Conservation (phyloP, 2,329 filamentous ascomycete genomes). For the Myriangium duriaei region DNA sequence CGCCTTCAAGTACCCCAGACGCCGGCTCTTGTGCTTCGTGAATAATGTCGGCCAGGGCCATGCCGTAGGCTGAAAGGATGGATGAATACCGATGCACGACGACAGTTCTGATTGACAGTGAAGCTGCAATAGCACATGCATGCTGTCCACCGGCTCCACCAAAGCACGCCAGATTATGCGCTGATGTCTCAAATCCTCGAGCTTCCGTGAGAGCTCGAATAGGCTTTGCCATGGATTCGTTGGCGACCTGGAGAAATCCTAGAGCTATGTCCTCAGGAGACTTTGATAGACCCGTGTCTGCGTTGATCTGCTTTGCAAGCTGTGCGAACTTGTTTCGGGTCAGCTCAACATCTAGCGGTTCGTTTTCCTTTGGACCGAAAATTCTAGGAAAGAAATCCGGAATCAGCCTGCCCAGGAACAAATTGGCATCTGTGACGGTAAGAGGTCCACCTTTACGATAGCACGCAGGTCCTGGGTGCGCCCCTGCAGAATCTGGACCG, state of each 20-base stretch:
- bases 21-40: conserved; percentile 71
- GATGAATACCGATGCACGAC: conserved; percentile 75
- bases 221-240: conserved; percentile 74
- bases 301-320: conserved; percentile 15
- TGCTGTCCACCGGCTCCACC: conserved; percentile 81
- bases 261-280: conserved; percentile 69
- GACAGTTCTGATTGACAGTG: conserved; percentile 67
- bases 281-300: conserved; percentile 34
- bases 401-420: conserved; percentile 21
- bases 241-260: conserved; percentile 74
- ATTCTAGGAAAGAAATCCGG: conserved; percentile 22
- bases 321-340: conserved; percentile 12
- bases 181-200: conserved; percentile 74
- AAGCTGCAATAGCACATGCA: conserved; percentile 70
- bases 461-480: conserved; percentile 22
- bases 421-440: conserved; percentile 24
- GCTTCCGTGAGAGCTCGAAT: conserved; percentile 81
- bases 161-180: conserved; percentile 74
- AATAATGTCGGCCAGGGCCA: conserved; percentile 79
- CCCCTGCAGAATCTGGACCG: conserved; percentile 15
- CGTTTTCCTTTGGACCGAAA: conserved; percentile 22
- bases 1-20: conserved; percentile 41
- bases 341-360: conserved; percentile 15
- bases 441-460: conserved; percentile 25
- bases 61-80: conserved; percentile 75